Base-by-base conservation (phyloP, 108 stramenopile genomes). In the Mayamaea pseudoterrestris region DNA sequence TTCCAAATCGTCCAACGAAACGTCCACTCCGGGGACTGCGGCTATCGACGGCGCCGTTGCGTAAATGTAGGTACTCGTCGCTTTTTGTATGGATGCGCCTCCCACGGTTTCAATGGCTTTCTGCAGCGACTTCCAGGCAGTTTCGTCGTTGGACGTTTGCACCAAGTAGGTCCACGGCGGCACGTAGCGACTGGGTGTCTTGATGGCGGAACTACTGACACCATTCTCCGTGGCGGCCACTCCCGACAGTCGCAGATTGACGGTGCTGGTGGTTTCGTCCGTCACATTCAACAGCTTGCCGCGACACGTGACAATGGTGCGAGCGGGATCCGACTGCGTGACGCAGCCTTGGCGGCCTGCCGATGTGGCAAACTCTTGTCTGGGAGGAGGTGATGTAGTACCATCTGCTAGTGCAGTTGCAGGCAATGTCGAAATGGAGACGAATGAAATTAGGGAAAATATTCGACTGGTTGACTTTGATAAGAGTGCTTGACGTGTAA, bases 111-210 rank as follows among this genome's bases (percentile, higher is more conserved):
- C 69, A 52, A 88, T 81, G 4, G 80, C 80, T 26, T 61, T 53
- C 21, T 66, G 50, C 42, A 88, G 57, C 35, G 78, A 80, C 28
- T 70, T 65, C 79, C 81, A 88, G 3, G 86, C 86, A 18, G 68
- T 59, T 24, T 53, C 53, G 5, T 69, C 37, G 55, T 83, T 71
- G 29, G 49, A 56, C 18, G 86, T 88, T 58, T 88, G 81, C 5
- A 81, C 80, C 40, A 83, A 50, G 41, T 80, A 88, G 22, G 72
- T 69, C 86, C 86, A 88, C 2, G 86, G 86, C 13, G 86, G 79
- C 11, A 65, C 66, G 47, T 78, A 88, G 7, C 86, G 54, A 8
- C 71, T 71, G 20, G 86, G 86, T 68, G 83, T 88, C 47, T 66
- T 66, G 8, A 88, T 79, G 1, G 74, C 72, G 12, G 69, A 72